Conservation (phyloP, 2,329 filamentous ascomycete species). For the Paraphaeosphaeria minitans region DNA sequence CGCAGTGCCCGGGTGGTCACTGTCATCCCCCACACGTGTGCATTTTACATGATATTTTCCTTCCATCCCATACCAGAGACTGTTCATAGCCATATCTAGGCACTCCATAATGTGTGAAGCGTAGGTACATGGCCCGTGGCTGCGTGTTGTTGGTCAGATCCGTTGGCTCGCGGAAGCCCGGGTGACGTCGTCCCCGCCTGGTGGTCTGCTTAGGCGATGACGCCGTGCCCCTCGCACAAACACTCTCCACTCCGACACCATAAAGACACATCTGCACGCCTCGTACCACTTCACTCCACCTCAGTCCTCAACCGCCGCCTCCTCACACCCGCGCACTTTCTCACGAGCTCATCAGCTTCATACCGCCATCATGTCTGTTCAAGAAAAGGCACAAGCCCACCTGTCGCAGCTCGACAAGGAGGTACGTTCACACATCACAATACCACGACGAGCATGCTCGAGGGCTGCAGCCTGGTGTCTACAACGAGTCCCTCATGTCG, state of each 20-base stretch:
- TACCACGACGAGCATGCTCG: background rate
- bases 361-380: slow-evolving; percentile 67
- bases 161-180: slow-evolving; percentile 41
- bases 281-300: slow-evolving; percentile 14
- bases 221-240: slow-evolving; percentile 33
- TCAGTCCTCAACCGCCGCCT: slow-evolving; percentile 12
- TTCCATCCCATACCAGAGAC: background rate
- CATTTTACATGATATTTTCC: no score
- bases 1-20: no score
- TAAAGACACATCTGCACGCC: slow-evolving; percentile 16
- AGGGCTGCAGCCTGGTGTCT: background rate
- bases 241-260: slow-evolving; percentile 11
- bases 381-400: slow-evolving; percentile 78
- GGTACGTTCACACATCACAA: slow-evolving; percentile 58
- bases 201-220: slow-evolving; percentile 19
- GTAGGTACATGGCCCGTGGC: background rate
- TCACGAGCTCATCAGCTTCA: background rate
- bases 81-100: background rate
- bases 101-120: background rate
- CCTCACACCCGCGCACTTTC: slow-evolving; percentile 10
- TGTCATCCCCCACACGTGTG: no score
- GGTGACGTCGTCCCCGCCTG: slow-evolving; percentile 36
- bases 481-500: background rate
- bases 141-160: slow-evolving; percentile 12
- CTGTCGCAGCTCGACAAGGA: slow-evolving; percentile 81